Base-by-base conservation (phyloP, 352 stramenopile species). In the Elongisporangium senticosum region DNA sequence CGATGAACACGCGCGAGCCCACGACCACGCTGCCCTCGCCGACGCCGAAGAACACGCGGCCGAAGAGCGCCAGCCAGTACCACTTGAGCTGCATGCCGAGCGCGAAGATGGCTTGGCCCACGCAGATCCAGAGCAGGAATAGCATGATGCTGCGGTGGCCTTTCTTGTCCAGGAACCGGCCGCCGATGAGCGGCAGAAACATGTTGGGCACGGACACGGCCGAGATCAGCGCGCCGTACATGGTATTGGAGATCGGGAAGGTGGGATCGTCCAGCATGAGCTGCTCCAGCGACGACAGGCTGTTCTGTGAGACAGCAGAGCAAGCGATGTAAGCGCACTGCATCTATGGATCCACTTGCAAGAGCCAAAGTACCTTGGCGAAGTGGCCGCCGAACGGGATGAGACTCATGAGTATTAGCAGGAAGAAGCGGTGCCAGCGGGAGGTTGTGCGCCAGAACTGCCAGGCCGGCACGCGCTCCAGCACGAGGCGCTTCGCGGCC, bases 311-410 rank as follows among this genome's bases (percentile, higher is more conserved):
- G 60, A 17, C 15, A 11, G 2, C 8, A 53, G 50, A 21, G 15
- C 49, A 48, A 26, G n/a, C n/a, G n/a, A 24, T 15, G 58, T 57
- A 19, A 11, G 26, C 21, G 20, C 15, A 21, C 4, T 24, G 11
- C 11, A 47, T 60, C n/a, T 55, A 47, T 19, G 2, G 26, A 15
- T 17, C 50, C 58, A 40, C 14, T 24, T 22, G 20, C 24, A 48
- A 56, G 22, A 33, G 19, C 22, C 17, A 3, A 60, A 61, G 14
- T 4, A 86, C 76, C 72, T 93, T 95, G 55, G 92, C 86, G 55
- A 95, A 95, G 70, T 95, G 86, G 23, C 79, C 83, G 26, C 83
- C 82, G 61, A 95, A 93, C 33, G 86, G 83, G 57, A 95, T 90
- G 66, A 67, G 81, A 62, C 82, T 90, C 77, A 95, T 93, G 63